Base-by-base conservation (phyloP, 2,329 filamentous ascomycete species). In the Aspergillus sp. region DNA sequence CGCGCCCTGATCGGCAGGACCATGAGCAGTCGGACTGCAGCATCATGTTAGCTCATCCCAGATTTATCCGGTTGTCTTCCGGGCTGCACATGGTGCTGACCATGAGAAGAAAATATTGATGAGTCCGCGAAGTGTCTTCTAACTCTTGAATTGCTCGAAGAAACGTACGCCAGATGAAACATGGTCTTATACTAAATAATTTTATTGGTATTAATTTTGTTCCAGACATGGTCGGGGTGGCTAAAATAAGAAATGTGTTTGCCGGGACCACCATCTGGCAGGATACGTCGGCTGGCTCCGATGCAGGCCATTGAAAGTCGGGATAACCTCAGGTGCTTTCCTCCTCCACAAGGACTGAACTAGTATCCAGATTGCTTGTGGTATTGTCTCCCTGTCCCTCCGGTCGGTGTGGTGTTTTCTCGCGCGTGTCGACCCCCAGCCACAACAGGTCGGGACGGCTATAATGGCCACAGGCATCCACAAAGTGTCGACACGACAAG, bases 401-500 rank as follows among this genome's bases (percentile, higher is more conserved):
- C 23, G 13, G 21, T 2, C 45, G 45, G 23, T 49, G 45, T 6
- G 28, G 45, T 6, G 23, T 28, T 28, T 49, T 49, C 23, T 49
- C 45, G 21, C 13, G 45, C 3, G 21, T 25, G 23, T 49, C 45
- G 2, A 28, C 45, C 23, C 52, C 52, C 36, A 55, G 23, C 52
- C 52, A 55, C 10, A 55, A 38, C 52, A 55, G 23, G 7, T 48
- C 54, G 0, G 54, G 41, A 4, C 38, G 23, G 12, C 39, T 47
- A 25, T 41, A 41, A 38, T 48, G 54, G 12, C 54, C 54, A n/a
- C 39, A 47, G 13, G 32, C 28, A 48, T 56, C 54, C 5, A 56
- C 23, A 10, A 47, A 56, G 7, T 41, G 21, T 9, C 45, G 43
- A 4, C 19, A 38, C 3, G 23, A n/a, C 9, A 30, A 10, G 7